Evolutionary conservation across 2,329 filamentous ascomycete genomes (phyloP).

Genomic region (Monilinia fructigena): DNA sequence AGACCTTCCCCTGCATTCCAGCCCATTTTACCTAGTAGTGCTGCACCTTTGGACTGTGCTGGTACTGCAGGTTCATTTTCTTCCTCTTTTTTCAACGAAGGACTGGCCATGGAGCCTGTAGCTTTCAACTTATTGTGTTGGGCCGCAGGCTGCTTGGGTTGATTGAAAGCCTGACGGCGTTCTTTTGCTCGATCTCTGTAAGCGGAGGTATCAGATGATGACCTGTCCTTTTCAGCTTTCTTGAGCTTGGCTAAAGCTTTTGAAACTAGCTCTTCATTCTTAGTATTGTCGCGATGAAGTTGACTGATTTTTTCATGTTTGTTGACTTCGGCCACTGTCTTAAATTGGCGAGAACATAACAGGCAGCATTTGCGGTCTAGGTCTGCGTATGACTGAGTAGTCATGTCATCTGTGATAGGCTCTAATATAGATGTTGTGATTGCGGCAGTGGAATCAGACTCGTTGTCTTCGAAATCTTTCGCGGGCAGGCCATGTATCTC

Average conservation of each 20-base stretch:
- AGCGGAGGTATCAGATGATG: constrained; percentile 29
- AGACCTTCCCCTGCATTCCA: constrained; percentile 66
- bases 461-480: constrained; percentile 43
- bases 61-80: constrained; percentile 42
- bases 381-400: constrained; percentile 60
- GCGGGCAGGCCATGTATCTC: constrained; percentile 57
- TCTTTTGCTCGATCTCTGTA: constrained; percentile 63
- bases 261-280: constrained; percentile 48
- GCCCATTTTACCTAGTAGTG: constrained; percentile 70
- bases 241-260: constrained; percentile 43
- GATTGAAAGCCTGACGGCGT: constrained; percentile 60
- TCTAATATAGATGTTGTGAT: constrained; percentile 26
- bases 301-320: constrained; percentile 59
- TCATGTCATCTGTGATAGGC: constrained; percentile 39
- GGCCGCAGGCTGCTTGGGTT: constrained; percentile 53
- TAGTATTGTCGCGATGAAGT: constrained; percentile 55
- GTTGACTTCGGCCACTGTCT: constrained; percentile 53
- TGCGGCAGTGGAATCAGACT: constrained; percentile 26
- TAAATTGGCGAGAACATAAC: constrained; percentile 60
- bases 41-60: constrained; percentile 60
- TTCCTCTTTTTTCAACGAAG: constrained; percentile 41
- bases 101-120: constrained; percentile 24
- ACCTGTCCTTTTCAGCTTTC: constrained; percentile 32
- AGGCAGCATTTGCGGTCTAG: constrained; percentile 57
- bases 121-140: constrained; percentile 42